Evolutionary conservation across 768 basidiomycete species (phyloP), one percentile per base, ranked within the genome.

Genomic region (Tulasnella sp.): DNA sequence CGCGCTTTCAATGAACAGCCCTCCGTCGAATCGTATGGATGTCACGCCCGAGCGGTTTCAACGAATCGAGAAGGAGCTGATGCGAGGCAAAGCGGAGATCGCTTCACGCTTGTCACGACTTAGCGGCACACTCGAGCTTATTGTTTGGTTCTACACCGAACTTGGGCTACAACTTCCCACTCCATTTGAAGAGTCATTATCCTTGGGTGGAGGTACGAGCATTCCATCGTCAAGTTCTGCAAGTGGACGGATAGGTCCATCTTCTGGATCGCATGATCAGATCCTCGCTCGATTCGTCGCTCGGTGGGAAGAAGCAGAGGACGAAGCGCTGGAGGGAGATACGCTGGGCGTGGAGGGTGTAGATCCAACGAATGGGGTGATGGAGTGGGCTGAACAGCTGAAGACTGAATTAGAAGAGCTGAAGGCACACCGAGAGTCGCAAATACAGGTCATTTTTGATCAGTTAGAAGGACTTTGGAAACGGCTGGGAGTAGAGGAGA

Each of bases 371-470:
- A 78, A 75, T 17, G 81, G 78, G 12, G 76, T 96, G n/a, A 68
- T 93, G 27, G 65, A 74, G 7, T 92, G 91, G 82, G 83, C 87
- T 0, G 74, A 79, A 29, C 71, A 73, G 17, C 72, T 82, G 59
- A 77, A 76, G 52, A 60, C 72, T 3, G 76, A 81, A 62, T 77
- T 96, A 57, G 82, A 84, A 60, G 83, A 86, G 12, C 74, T 82
- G 52, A 92, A 92, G 70, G 76, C 78, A 38, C 73, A 78, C 29
- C 78, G 92, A 11, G 92, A 94, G 66, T 72, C 79, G 0, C 82
- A 84, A 63, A 97, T 99, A 29, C 94, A 99, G 69, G 78, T 83
- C 0, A 85, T 97, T 76, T 99, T 92, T 67, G 92, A 98, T 69
- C 83, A 91, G 63, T 78, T 99, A 1, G 93, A 94, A 68, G 82